phyloP scores from a whole-genome alignment of 768 basidiomycete species.

The Russula lepida region DNA sequence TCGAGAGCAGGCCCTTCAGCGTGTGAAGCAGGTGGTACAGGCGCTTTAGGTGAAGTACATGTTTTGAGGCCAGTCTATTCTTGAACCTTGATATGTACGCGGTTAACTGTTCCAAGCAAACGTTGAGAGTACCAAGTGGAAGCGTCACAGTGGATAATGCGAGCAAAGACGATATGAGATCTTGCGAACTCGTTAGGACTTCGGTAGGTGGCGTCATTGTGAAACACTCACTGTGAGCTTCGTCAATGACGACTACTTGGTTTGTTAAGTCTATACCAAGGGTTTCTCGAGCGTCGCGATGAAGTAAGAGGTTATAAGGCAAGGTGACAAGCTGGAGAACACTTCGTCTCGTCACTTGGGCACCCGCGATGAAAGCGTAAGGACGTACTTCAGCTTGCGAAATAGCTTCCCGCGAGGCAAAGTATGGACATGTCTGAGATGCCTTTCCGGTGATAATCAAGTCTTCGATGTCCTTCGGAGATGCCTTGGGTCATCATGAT shows the following conservation, averaged over 20 bases:
- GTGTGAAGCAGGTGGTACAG: slow-evolving; percentile 66
- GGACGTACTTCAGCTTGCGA: slow-evolving; percentile 72
- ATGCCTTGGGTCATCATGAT: slow-evolving; percentile 43
- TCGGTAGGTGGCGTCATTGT: not conserved
- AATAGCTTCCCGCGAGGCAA: slow-evolving; percentile 81
- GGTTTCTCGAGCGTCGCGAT: slow-evolving; percentile 75
- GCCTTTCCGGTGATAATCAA: slow-evolving; percentile 65
- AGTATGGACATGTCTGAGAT: slow-evolving; percentile 80
- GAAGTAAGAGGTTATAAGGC: slow-evolving; percentile 88
- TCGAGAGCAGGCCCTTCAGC: slow-evolving; percentile 47
- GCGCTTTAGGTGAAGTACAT: slow-evolving; percentile 74
- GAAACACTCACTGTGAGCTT: slow-evolving; percentile 78
- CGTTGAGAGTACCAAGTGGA: slow-evolving; percentile 44
- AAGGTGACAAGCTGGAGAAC: slow-evolving; percentile 67
- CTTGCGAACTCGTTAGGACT: slow-evolving; percentile 31
- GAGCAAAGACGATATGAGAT: slow-evolving; percentile 83
- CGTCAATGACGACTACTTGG: slow-evolving; percentile 88
- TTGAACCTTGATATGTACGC: slow-evolving; percentile 73
- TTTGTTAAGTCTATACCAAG: slow-evolving; percentile 77
- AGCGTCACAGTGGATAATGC: slow-evolving; percentile 73
- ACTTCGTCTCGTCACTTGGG: not conserved
- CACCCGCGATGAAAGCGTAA: not conserved
- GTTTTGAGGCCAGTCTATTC: slow-evolving; percentile 59
- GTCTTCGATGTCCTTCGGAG: slow-evolving; percentile 92
- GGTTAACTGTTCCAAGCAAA: slow-evolving; percentile 66